Conservation (phyloP, 2,329 filamentous ascomycete genomes). For the Lecanicillium sp. region DNA sequence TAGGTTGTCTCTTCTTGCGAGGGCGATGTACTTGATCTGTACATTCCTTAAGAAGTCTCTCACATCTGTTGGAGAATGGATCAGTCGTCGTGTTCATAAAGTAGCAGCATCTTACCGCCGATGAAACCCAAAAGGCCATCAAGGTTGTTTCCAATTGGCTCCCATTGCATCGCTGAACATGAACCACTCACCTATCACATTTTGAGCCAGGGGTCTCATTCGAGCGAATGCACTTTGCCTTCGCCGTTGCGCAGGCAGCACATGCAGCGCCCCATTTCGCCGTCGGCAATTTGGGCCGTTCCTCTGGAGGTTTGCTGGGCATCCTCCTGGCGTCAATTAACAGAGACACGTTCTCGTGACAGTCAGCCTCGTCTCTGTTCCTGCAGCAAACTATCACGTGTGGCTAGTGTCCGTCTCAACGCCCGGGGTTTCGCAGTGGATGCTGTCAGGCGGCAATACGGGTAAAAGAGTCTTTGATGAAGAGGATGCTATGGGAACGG, state of each 20-base stretch:
- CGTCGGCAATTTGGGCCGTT: constrained; percentile 23
- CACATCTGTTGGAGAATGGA: constrained; percentile 27
- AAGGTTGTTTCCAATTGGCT: background rate
- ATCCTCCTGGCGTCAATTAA: background rate
- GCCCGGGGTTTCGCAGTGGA: too few species aligned
- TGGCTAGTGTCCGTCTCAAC: too few species aligned
- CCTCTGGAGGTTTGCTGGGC: constrained; percentile 8
- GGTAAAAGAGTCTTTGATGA: too few species aligned
- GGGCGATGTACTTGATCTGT: constrained; percentile 37
- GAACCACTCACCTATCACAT: constrained; percentile 32
- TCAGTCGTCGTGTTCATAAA: background rate
- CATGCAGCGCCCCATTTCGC: constrained; percentile 43
- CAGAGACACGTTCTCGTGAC: too few species aligned
- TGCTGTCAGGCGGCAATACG: too few species aligned
- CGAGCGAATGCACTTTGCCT: constrained; percentile 41
- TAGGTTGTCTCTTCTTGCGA: constrained; percentile 41
- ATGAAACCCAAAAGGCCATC: background rate
- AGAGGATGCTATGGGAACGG: constrained; percentile 5
- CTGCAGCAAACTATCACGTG: too few species aligned
- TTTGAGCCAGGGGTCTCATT: constrained; percentile 27
- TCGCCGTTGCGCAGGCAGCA: constrained; percentile 37
- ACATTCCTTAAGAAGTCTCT: constrained; percentile 39
- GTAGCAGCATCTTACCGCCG: background rate
- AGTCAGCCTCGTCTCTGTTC: too few species aligned
- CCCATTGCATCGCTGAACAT: background rate